These are phyloP conservation scores for Tuber microsphaerosporum DNA, from an alignment of 495 filamentous ascomycete species.

Conservation along the genomic window DNA sequence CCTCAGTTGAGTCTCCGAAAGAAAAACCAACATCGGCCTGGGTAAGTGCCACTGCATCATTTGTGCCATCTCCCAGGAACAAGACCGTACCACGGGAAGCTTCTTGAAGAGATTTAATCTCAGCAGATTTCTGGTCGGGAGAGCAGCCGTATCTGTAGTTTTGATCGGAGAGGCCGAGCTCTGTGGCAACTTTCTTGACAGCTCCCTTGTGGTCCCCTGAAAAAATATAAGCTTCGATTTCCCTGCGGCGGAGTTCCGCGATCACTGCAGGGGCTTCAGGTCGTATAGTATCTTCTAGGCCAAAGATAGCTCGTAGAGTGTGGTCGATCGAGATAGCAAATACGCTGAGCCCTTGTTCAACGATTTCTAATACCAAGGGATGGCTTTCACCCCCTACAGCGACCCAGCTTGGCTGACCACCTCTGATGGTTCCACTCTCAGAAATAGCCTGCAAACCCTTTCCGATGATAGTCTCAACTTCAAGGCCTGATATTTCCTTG, in stretches of 20 bases:
- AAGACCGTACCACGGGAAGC: constrained; percentile 46
- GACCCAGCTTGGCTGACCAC: constrained; percentile 59
- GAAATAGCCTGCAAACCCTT: constrained; percentile 47
- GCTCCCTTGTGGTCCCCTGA: constrained; percentile 62
- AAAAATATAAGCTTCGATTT: constrained; percentile 56
- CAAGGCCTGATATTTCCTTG: constrained; percentile 11
- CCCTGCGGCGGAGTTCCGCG: constrained; percentile 49
- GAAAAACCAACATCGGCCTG: constrained; percentile 63
- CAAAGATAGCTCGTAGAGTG: constrained; percentile 52
- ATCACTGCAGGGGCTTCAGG: constrained; percentile 51
- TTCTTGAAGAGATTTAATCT: constrained; percentile 30
- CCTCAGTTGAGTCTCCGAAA: constrained; percentile 54
- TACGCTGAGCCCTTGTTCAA: constrained; percentile 50
- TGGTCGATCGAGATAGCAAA: constrained; percentile 57
- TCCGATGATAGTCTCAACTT: constrained; percentile 47
- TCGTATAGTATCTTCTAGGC: constrained; percentile 56
- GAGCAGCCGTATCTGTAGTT: constrained; percentile 25
- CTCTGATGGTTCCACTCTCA: constrained; percentile 45
- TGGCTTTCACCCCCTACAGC: constrained; percentile 38
- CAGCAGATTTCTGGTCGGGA: constrained; percentile 30
- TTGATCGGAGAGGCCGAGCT: constrained; percentile 49
- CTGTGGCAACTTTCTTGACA: constrained; percentile 51
- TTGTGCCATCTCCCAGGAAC: constrained; percentile 74
- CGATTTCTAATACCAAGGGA: constrained; percentile 45
- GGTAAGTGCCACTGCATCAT: constrained; percentile 68